These are phyloP conservation scores for Heimioporus sp. DNA, from an alignment of 768 basidiomycete genomes.

Conservation along the genomic window DNA sequence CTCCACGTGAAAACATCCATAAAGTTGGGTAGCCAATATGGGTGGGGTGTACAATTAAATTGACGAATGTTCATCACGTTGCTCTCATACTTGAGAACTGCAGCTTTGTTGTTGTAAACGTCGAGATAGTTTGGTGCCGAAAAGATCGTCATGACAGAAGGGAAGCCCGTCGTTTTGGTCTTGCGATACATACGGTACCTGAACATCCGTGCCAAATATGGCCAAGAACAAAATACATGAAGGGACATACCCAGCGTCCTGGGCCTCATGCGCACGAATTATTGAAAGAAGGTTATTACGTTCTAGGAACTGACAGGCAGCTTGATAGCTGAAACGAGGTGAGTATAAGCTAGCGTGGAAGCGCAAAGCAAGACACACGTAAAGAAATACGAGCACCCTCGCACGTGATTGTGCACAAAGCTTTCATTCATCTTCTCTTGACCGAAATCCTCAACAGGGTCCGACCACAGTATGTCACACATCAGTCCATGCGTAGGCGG, in stretches of 20 bases:
- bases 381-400: conserved; percentile 96
- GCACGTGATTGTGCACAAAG: conserved; percentile 94
- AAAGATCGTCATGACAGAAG: conserved; percentile 99
- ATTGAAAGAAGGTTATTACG: conserved; percentile 95
- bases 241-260: conserved; percentile 85
- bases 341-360: not conserved
- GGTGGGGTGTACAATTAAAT: conserved; percentile 95
- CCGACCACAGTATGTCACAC: conserved; percentile 99
- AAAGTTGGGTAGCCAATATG: conserved; percentile 98
- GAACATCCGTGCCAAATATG: not conserved
- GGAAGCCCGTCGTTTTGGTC: conserved; percentile 96
- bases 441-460: conserved; percentile 97
- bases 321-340: conserved; percentile 68
- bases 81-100: conserved; percentile 97
- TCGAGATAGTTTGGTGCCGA: conserved; percentile 98
- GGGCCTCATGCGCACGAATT: conserved; percentile 97
- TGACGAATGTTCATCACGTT: conserved; percentile 99
- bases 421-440: conserved; percentile 88
- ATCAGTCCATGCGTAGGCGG: conserved; percentile 96
- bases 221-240: not conserved
- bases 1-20: conserved; percentile 99
- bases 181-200: conserved; percentile 99
- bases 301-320: conserved; percentile 96
- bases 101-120: conserved; percentile 99
- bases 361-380: conserved; percentile 45